Evolutionary conservation across 441 rosid species (phyloP).

Genomic region (Aleurites moluccanus): DNA sequence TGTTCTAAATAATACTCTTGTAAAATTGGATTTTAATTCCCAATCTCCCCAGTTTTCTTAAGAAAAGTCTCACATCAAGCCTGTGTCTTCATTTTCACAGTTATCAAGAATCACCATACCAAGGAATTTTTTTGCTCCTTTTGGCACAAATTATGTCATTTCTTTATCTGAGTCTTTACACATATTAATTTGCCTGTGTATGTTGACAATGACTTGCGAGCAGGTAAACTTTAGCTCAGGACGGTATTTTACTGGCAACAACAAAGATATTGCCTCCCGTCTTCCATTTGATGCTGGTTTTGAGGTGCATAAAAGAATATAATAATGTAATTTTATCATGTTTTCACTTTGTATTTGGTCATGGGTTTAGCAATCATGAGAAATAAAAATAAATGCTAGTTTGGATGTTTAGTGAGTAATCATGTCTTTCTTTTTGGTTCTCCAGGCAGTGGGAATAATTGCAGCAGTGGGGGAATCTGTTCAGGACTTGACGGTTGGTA

Average conservation of each 20-base stretch:
- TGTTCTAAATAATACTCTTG: background rate
- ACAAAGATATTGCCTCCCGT: slow-evolving; percentile 39
- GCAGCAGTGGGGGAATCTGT: slow-evolving; percentile 91
- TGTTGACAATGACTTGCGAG: slow-evolving; percentile 15
- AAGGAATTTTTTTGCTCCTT: background rate
- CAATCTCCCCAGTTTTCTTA: background rate
- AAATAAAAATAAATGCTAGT: slow-evolving; percentile 10
- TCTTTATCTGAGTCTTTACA: background rate
- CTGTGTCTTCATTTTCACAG: slow-evolving; percentile 9
- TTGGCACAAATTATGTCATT: background rate
- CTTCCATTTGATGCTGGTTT: slow-evolving; percentile 98
- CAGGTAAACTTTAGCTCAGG: slow-evolving; percentile 99
- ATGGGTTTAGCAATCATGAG: slow-evolving; percentile 1
- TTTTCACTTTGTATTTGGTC: slow-evolving; percentile 19
- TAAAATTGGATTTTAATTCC: background rate
- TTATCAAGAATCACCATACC: slow-evolving; percentile 4
- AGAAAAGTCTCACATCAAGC: slow-evolving; percentile 1
- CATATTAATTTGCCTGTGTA: background rate
- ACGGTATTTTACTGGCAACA: slow-evolving; percentile 66
- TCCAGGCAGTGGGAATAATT: slow-evolving; percentile 90
- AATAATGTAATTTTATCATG: slow-evolving; percentile 18
- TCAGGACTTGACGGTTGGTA: slow-evolving; percentile 70
- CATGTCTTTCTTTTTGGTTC: background rate
- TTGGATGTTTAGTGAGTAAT: background rate
- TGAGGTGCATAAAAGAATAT: slow-evolving; percentile 53